These are phyloP conservation scores for Xylariaceae sp. DNA, from an alignment of 2,329 filamentous ascomycete genomes.

Conservation along the genomic window DNA sequence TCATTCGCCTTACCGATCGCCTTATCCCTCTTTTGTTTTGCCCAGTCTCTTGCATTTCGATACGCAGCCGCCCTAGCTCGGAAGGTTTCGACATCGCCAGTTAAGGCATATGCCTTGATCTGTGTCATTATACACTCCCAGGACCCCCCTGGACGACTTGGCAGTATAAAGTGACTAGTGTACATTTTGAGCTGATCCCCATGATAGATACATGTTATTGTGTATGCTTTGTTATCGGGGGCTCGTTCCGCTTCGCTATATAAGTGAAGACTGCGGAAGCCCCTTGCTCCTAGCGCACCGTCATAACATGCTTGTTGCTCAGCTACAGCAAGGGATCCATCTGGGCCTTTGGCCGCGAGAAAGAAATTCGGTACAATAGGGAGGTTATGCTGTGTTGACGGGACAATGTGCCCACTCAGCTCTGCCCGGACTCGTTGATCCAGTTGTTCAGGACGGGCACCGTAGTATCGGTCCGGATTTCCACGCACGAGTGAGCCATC, in stretches of 20 bases:
- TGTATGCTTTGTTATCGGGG: constrained; percentile 7
- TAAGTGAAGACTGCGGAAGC: constrained; percentile 11
- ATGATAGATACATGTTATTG: background rate
- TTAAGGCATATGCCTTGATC: constrained; percentile 10
- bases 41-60: constrained; percentile 11
- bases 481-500: constrained; percentile 5
- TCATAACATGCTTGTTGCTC: constrained; percentile 3
- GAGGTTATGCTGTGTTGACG: too few relatives aligned
- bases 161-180: background rate
- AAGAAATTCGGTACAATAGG: too few relatives aligned
- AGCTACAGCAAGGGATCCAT: constrained; percentile 1
- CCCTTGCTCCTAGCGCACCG: background rate
- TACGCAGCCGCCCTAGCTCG: background rate
- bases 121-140: constrained; percentile 11
- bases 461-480: constrained; percentile 9
- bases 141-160: background rate
- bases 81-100: background rate
- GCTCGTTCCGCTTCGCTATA: background rate
- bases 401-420: too few relatives aligned
- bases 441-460: too few relatives aligned
- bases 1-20: constrained; percentile 6
- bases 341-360: background rate
- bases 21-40: constrained; percentile 1
- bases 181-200: background rate
- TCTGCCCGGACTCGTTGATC: too few relatives aligned